Evolutionary conservation across 495 filamentous ascomycete genomes (phyloP).

Genomic region (Annulohypoxylon bovei): DNA sequence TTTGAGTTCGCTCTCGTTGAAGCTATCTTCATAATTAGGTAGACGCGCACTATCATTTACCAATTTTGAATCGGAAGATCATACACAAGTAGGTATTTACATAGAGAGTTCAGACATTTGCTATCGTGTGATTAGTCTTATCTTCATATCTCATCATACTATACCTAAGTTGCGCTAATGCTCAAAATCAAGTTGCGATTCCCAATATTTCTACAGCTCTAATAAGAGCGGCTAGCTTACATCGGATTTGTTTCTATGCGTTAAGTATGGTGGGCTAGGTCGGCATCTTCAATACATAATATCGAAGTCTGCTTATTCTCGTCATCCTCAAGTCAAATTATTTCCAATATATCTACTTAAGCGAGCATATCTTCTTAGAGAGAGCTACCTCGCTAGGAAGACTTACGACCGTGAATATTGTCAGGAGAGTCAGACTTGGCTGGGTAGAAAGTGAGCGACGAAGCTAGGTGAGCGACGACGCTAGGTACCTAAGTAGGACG

Average conservation of each 20-base stretch:
- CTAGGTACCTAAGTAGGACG: too few species aligned
- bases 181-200: neutral
- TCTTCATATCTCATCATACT: too few species aligned
- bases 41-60: neutral
- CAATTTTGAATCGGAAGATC: neutral
- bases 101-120: too few species aligned
- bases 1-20: neutral
- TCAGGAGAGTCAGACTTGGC: too few species aligned
- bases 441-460: too few species aligned
- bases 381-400: too few species aligned
- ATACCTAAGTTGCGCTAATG: neutral
- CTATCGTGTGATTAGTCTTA: too few species aligned
- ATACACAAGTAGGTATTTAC: too few species aligned
- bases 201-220: neutral
- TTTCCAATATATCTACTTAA: neutral
- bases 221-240: neutral
- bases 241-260: neutral
- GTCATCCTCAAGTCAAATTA: neutral
- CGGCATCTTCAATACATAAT: neutral
- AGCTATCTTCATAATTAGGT: neutral
- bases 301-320: neutral
- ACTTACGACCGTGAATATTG: too few species aligned
- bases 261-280: neutral
- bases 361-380: neutral
- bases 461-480: too few species aligned